Evolutionary conservation across 495 filamentous ascomycete genomes (phyloP), one percentile per base, ranked within the genome.

Genomic region (Hypoxylon lienhwacheense): DNA sequence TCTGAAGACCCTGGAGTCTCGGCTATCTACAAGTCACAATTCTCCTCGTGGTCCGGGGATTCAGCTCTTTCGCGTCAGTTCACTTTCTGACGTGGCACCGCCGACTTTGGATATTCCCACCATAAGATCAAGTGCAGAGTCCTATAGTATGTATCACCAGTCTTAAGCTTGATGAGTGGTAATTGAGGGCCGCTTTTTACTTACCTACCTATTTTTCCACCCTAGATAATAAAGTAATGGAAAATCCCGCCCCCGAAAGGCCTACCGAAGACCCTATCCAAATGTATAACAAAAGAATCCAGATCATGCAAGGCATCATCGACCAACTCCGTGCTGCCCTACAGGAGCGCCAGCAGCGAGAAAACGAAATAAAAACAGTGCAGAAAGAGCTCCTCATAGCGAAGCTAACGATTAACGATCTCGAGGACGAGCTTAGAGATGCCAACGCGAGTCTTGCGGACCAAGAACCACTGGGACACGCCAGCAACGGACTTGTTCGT

Each of bases 31-130:
- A 14, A 28, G 36, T n/a, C 31, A 42, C 6, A 21, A 1, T 14
- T 28, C 20, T 2, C 15, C 15, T 8, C 12, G 40, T 36, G 54
- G 47, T 5, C 54, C 54, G 7, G 41, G 47, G 5, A 35, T 58
- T 17, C 54, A 58, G 15, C 34, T 58, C 21, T 58, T 58, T 17
- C 54, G 54, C 11, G 19, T 58, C 35, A 34, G 14, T 24, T 39
- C 44, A 11, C 37, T 29, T 7, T 24, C 53, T 7, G 33, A 25
- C 15, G n/a, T 29, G 3, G 15, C 24, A 12, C 10, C 53, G 15
- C 14, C 25, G 21, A 22, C 15, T 11, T 28, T 28, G 2, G 24
- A 8, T n/a, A 48, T 55, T 44, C 29, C 53, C 2, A 17, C 20
- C 14, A 12, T 12, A 25, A 14, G 6, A 4, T 14, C 31, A 5